Evolutionary conservation across 805 yeast genomes (phyloP).

Genomic region (Yarrowia bubula): DNA sequence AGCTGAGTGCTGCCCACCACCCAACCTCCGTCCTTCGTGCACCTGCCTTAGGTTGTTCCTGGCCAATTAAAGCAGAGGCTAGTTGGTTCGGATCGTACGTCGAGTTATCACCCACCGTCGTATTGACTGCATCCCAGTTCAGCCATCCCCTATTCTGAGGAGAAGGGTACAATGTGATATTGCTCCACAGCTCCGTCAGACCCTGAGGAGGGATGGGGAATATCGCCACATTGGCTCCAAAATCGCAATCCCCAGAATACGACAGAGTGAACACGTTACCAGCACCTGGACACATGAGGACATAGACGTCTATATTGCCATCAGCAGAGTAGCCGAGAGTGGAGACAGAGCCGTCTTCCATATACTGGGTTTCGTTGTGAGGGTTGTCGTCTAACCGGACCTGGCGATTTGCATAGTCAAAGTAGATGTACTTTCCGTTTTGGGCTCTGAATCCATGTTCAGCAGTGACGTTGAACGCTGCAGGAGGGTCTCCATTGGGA

Average conservation of each 20-base stretch:
- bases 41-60: background rate
- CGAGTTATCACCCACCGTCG: slow-evolving; percentile 1
- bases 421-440: background rate
- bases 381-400: background rate
- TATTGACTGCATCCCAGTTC: background rate
- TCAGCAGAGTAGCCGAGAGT: no score
- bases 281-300: background rate
- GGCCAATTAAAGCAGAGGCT: no score
- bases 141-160: background rate
- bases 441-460: background rate
- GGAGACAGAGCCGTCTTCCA: background rate
- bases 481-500: slow-evolving; percentile 20
- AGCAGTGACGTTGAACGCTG: slow-evolving; percentile 13
- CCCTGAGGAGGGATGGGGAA: slow-evolving; percentile 9
- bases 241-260: no score
- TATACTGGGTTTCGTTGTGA: slow-evolving; percentile 12
- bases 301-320: no score
- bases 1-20: background rate
- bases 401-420: background rate
- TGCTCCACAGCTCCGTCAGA: slow-evolving; percentile 1
- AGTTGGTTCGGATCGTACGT: background rate
- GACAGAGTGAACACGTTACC: background rate
- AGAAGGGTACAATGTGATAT: background rate
- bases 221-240: background rate
- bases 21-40: background rate